Evolutionary conservation across 768 basidiomycete species (phyloP), one percentile per base, ranked within the genome.

Genomic region (Kwoniella sp.): DNA sequence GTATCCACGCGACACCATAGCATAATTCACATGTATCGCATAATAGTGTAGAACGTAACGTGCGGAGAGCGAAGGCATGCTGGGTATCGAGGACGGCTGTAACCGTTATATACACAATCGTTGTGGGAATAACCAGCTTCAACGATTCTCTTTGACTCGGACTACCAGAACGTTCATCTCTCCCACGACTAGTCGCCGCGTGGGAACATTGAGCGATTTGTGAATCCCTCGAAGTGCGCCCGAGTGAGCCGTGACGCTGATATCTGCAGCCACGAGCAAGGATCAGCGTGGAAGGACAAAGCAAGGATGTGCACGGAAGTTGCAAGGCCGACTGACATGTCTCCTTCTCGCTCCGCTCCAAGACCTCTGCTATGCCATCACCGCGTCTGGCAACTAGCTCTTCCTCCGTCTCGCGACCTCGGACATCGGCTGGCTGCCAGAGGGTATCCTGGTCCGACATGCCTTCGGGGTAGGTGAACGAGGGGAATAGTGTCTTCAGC

Each of bases 81-180:
- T n/a, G n/a, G n/a, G n/a, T n/a, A n/a, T n/a, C n/a, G n/a, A n/a
- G n/a, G n/a, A n/a, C n/a, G n/a, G n/a, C n/a, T n/a, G n/a, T n/a
- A n/a, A n/a, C n/a, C n/a, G n/a, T n/a, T n/a, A n/a, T n/a, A n/a
- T n/a, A n/a, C n/a, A n/a, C n/a, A n/a, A n/a, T n/a, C n/a, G n/a
- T n/a, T n/a, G n/a, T n/a, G n/a, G n/a, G n/a, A n/a, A n/a, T n/a
- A n/a, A n/a, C n/a, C n/a, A n/a, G n/a, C n/a, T n/a, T n/a, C n/a
- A n/a, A n/a, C n/a, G n/a, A n/a, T 50, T 38, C 36, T 63, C 34
- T 38, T 51, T 59, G 14, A 63, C 58, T 15, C 47, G 39, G 19
- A 65, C 29, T n/a, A 65, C 63, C 5, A 65, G 41, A 10, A 65
- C 53, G 43, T 65, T 60, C 63, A 65, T 65, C 47, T 65, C 59